Conservation (phyloP, 1,284 basidiomycete genomes). For the Cutaneotrichosporon sp. region DNA sequence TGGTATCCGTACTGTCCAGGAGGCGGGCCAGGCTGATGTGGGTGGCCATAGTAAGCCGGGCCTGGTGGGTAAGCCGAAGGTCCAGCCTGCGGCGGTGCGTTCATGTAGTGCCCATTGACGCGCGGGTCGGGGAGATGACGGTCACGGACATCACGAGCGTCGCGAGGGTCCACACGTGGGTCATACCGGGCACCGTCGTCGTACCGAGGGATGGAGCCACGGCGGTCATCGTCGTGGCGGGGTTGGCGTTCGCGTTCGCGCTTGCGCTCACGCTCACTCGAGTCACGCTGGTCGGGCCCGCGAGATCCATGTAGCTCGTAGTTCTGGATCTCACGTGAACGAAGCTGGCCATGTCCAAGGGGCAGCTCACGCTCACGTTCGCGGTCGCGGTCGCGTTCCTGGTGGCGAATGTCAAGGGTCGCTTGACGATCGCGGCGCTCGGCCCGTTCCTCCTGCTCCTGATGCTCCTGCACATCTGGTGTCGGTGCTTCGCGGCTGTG, state of each 20-base stretch:
- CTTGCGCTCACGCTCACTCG: neutral
- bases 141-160: constrained; percentile 8
- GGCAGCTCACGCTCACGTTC: neutral
- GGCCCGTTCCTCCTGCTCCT: neutral
- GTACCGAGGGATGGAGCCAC: neutral
- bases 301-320: neutral
- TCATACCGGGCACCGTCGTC: neutral
- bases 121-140: neutral
- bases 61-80: neutral
- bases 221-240: neutral
- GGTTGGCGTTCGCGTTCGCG: neutral
- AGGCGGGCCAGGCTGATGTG: neutral
- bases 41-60: neutral
- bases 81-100: neutral
- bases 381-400: too few relatives aligned
- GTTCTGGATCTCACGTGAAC: constrained; percentile 2
- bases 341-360: constrained; percentile 2
- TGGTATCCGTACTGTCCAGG: constrained; percentile 2
- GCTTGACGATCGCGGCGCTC: constrained; percentile 9
- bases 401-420: neutral
- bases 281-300: neutral
- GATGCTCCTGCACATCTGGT: constrained; percentile 7
- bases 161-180: neutral
- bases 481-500: neutral
- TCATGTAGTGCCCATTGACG: constrained; percentile 6